Base-by-base conservation (phyloP, 179 eudicot genomes). In the Heliamphora ciliata region DNA sequence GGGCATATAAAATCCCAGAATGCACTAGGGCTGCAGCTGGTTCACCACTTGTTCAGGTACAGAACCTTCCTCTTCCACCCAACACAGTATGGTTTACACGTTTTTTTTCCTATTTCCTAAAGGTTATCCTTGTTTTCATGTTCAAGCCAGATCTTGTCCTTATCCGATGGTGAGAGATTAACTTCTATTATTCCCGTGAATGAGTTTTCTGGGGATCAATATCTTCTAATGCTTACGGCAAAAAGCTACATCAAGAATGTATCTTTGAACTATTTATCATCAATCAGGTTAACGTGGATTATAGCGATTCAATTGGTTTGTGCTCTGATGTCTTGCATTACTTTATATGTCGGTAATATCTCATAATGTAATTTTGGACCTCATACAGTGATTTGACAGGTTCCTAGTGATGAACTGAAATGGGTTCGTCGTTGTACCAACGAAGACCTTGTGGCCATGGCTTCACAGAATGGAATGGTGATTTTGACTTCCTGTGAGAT, bases 271-370 rank as follows among this genome's bases (percentile, higher is more conserved):
- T 89, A 79, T 82, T 96, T 96, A 88, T 92, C 97, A 82, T 94
- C 98, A 18, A 96, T 96, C 85, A 92, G 99, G 88, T 87, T 91
- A n/a, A 90, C 94, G 3, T 98, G 99, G 83, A 94, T 96, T 79
- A 96, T 94, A 66, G 98, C 99, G 79, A 94, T 94, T 81, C 97
- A 94, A 84, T 84, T 96, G 99, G 99, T 96, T 79, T 77, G 97
- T 90, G 52, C 77, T 84, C 80, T 77, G 64, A 56, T 73, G 63
- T 77, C 40, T 50, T 50, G 40, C 11, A 18, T 79, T 52, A n/a
- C 46, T n/a, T 50, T 47, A 47, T 61, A 8, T 48, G 50, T 73
- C 13, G 8, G 21, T 79, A 2, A 24, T 47, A 63, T 61, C 61
- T 74, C 24, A 13, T 44, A 9, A 5, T 17, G 74, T 61, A n/a